phyloP scores from a whole-genome alignment of 2,329 filamentous ascomycete species.

The Fusarium nematophilum region DNA sequence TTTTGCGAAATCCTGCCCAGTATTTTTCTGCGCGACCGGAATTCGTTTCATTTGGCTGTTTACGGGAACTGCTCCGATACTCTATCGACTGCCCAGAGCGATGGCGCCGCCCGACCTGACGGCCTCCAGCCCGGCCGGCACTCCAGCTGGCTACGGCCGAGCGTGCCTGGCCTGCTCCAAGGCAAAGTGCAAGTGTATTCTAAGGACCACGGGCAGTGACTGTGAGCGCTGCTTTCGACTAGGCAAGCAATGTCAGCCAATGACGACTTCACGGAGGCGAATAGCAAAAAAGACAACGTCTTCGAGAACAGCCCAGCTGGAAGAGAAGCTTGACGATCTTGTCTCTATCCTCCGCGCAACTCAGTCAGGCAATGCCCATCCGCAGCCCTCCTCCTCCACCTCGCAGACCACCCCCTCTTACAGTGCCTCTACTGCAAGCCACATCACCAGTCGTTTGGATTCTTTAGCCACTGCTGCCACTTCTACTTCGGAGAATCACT shows the following conservation, averaged over 20 bases:
- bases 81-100: not conserved
- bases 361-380: slow-evolving; percentile 33
- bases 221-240: slow-evolving; percentile 59
- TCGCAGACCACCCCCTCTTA: slow-evolving; percentile 15
- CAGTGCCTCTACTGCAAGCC: slow-evolving; percentile 19
- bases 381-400: slow-evolving; percentile 23
- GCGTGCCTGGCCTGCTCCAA: slow-evolving; percentile 60
- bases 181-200: slow-evolving; percentile 62
- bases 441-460: slow-evolving; percentile 48
- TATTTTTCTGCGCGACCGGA: slow-evolving; percentile 27
- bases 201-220: slow-evolving; percentile 46
- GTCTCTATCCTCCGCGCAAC: slow-evolving; percentile 57
- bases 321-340: slow-evolving; percentile 62
- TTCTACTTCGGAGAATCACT: slow-evolving; percentile 40
- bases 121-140: slow-evolving; percentile 30
- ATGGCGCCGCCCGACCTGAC: slow-evolving; percentile 40
- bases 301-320: slow-evolving; percentile 57
- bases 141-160: slow-evolving; percentile 55
- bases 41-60: slow-evolving; percentile 20
- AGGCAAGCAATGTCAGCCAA: slow-evolving; percentile 60
- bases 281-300: slow-evolving; percentile 48
- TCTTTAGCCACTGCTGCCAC: slow-evolving; percentile 52
- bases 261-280: slow-evolving; percentile 54
- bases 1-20: slow-evolving; percentile 19
- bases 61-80: not conserved